phyloP scores from a whole-genome alignment of 179 eudicot species.

The Amaranthus tricolor region DNA sequence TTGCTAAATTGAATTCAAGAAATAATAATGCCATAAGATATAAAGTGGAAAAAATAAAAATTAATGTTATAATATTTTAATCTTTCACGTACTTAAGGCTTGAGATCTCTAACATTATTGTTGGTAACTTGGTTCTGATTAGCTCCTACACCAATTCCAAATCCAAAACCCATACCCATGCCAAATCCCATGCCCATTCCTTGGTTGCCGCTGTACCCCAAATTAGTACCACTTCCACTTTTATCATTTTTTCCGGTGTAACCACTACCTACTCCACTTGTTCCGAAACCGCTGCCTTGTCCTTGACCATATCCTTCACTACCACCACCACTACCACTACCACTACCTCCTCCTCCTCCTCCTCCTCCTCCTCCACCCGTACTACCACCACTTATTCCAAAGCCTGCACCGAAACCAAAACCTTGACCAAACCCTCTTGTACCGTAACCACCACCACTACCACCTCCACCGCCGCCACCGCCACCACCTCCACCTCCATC shows the following conservation, averaged over 20 bases:
- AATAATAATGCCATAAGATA: not conserved
- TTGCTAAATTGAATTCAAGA: not conserved
- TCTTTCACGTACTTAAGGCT: not conserved
- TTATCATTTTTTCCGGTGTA: conserved; percentile 1
- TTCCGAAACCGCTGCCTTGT: conserved; percentile 23
- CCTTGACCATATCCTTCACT: conserved; percentile 23
- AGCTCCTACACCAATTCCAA: conserved; percentile 18
- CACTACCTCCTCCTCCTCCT: conserved; percentile 3
- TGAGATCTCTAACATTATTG: not conserved
- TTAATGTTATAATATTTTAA: not conserved
- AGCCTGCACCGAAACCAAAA: conserved; percentile 24
- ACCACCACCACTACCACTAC: conserved; percentile 1
- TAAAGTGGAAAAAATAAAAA: not conserved
- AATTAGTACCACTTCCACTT: not conserved
- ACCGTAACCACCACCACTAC: conserved; percentile 2
- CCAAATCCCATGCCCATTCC: conserved; percentile 30
- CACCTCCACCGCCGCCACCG: conserved; percentile 3
- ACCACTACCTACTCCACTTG: not conserved
- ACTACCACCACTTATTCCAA: conserved; percentile 14
- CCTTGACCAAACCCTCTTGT: conserved; percentile 22
- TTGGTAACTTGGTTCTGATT: not conserved
- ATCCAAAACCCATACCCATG: conserved; percentile 31
- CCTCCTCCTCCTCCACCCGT: conserved; percentile 11
- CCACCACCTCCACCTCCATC: not conserved
- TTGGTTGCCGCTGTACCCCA: conserved; percentile 14